Evolutionary conservation across 352 stramenopile genomes (phyloP).

Genomic region (Pythium chondricola): DNA sequence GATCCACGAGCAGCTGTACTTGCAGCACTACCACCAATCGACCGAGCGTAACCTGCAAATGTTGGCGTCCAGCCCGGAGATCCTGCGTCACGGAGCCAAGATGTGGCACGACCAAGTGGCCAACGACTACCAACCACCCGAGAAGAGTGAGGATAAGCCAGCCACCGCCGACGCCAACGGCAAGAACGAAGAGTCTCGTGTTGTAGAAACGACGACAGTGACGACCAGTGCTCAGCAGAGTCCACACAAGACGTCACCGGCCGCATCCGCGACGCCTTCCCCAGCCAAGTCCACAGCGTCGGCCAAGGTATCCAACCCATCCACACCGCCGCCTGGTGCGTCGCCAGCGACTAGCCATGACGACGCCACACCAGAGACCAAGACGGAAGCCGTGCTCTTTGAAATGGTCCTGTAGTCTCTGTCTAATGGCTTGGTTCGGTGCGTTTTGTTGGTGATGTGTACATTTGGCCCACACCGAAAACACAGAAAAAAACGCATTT

Average conservation of each 20-base stretch:
- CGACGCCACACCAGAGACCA: background rate
- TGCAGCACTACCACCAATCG: slow-evolving; percentile 33
- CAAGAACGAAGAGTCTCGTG: background rate
- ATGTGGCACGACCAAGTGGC: slow-evolving; percentile 40
- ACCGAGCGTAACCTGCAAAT: slow-evolving; percentile 50
- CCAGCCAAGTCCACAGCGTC: too few species aligned
- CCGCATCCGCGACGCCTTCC: too few species aligned
- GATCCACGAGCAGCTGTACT: slow-evolving; percentile 48
- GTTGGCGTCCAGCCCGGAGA: slow-evolving; percentile 39
- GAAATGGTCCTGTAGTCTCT: slow-evolving; percentile 51
- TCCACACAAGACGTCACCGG: too few species aligned
- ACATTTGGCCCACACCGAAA: slow-evolving; percentile 2
- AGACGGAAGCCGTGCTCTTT: slow-evolving; percentile 39
- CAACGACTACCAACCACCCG: slow-evolving; percentile 2
- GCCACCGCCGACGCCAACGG: background rate
- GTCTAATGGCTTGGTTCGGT: slow-evolving; percentile 2
- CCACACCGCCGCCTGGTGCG: background rate
- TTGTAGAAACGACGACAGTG: background rate
- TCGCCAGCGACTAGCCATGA: background rate
- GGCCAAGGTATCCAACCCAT: too few species aligned
- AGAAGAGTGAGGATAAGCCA: background rate
- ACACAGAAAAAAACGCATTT: background rate
- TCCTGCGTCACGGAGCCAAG: slow-evolving; percentile 28
- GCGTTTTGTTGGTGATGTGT: background rate
- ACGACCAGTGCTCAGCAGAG: slow-evolving; percentile 5